A percentile compares a stretch with the other conserved stretches of the same genome.
phyloP scores from a whole-genome alignment of 2,329 filamentous ascomycete species.

The Cytospora piceicola region DNA sequence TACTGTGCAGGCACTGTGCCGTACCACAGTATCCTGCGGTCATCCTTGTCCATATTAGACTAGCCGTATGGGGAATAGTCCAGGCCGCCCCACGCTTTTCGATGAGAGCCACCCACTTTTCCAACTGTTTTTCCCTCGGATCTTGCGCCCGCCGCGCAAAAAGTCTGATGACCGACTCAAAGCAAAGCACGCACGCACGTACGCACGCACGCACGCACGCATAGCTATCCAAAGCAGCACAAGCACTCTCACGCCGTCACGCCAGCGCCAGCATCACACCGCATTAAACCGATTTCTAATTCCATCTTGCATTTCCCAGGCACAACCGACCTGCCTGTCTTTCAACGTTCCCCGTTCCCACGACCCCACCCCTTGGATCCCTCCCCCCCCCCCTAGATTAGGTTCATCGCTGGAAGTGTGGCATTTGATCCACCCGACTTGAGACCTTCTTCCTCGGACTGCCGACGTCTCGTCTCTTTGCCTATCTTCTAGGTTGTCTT shows the following conservation, averaged over 20 bases:
- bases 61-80: neutral
- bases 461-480: constrained; percentile 20
- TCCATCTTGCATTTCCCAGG: constrained; percentile 15
- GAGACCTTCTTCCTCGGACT: constrained; percentile 20
- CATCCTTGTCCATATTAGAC: neutral
- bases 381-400: constrained; percentile 22
- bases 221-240: neutral
- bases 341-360: constrained; percentile 19
- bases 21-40: neutral
- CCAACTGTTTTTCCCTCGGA: constrained; percentile 15
- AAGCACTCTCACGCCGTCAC: constrained; percentile 10
- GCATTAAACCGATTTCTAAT: constrained; percentile 18
- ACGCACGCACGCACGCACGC: constrained; percentile 21
- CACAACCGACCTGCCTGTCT: constrained; percentile 14
- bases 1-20: neutral
- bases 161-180: constrained; percentile 28
- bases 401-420: constrained; percentile 25
- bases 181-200: constrained; percentile 15
- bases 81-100: neutral
- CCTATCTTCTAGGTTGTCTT: constrained; percentile 26
- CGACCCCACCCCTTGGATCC: constrained; percentile 22
- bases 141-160: constrained; percentile 20
- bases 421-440: constrained; percentile 28
- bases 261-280: constrained; percentile 20
- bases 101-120: constrained; percentile 9